A percentile compares a stretch with the other conserved stretches of the same genome.
Evolutionary conservation across 2,329 filamentous ascomycete genomes (phyloP).

Genomic region (Fusarium torreyae): DNA sequence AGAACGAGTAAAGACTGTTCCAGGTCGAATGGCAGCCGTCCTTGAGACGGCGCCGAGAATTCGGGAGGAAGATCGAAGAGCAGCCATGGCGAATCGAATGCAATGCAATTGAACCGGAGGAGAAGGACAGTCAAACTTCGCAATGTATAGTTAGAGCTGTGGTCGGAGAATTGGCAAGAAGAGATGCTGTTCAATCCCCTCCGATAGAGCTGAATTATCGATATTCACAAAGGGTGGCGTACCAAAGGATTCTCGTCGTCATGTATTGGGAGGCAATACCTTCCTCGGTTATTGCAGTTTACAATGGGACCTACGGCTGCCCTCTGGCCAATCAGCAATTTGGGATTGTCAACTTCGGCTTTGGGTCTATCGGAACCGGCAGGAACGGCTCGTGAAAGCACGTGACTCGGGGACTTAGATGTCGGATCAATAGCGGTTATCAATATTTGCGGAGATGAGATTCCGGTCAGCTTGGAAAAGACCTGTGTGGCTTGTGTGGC

Average conservation of each 20-base stretch:
- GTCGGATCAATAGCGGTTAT: conserved; percentile 39
- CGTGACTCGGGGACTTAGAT: conserved; percentile 27
- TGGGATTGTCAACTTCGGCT: conserved; percentile 53
- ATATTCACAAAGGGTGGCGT: conserved; percentile 46
- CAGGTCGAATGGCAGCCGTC: conserved; percentile 58
- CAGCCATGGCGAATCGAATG: conserved; percentile 65
- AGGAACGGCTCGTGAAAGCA: conserved; percentile 47
- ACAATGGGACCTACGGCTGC: conserved; percentile 33
- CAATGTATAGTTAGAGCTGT: conserved; percentile 33
- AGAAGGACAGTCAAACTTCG: conserved; percentile 50
- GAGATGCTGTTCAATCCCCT: conserved; percentile 50
- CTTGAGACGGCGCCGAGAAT: conserved; percentile 64
- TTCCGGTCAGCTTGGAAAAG: conserved; percentile 17
- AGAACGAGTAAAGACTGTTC: conserved; percentile 63
- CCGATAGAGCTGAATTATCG: conserved; percentile 43
- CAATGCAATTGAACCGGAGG: conserved; percentile 42
- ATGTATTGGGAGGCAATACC: conserved; percentile 50
- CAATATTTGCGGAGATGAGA: conserved; percentile 26
- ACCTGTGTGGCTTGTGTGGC: conserved; percentile 8
- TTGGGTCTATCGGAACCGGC: conserved; percentile 42
- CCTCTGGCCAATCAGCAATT: conserved; percentile 46
- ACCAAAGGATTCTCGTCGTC: conserved; percentile 47
- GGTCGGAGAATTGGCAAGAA: conserved; percentile 49
- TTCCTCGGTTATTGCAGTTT: conserved; percentile 52
- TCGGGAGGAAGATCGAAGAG: conserved; percentile 73